Conservation (phyloP, 2,329 filamentous ascomycete genomes). For the Exophiala spinifera region DNA sequence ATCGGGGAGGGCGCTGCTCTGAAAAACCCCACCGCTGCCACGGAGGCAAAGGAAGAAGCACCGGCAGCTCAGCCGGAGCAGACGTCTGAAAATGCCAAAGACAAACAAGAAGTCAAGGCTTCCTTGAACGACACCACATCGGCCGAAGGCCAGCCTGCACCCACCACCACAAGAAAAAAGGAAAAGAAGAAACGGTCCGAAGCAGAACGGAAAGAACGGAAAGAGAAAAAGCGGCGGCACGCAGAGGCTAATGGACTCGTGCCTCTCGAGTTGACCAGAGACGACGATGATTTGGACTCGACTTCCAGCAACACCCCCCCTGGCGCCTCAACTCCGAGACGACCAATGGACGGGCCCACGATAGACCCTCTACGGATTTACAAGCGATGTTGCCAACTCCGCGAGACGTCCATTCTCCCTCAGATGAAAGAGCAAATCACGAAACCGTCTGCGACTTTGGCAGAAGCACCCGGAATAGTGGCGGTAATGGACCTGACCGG, state of each 20-base stretch:
- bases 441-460: constrained; percentile 62
- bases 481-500: constrained; percentile 79
- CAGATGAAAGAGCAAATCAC: constrained; percentile 86
- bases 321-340: constrained; percentile 33
- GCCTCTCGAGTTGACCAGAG: constrained; percentile 75
- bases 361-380: constrained; percentile 92
- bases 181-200: constrained; percentile 96
- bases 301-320: constrained; percentile 36
- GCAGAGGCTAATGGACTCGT: constrained; percentile 85
- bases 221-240: constrained; percentile 79
- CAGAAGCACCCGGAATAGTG: constrained; percentile 69
- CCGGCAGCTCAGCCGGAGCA: constrained; percentile 31
- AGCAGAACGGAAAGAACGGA: constrained; percentile 85
- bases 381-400: constrained; percentile 85
- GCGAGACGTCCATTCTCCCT: constrained; percentile 88
- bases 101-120: constrained; percentile 33
- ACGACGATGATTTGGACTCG: constrained; percentile 59
- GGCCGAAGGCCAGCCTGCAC: constrained; percentile 39
- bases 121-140: constrained; percentile 1
- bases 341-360: constrained; percentile 66
- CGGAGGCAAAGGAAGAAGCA: constrained; percentile 56
- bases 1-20: constrained; percentile 71
- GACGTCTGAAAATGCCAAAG: constrained; percentile 13
- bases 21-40: constrained; percentile 60
- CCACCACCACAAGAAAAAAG: constrained; percentile 65